These are phyloP conservation scores for Mycena alexandri DNA, from an alignment of 768 basidiomycete species.

Conservation along the genomic window DNA sequence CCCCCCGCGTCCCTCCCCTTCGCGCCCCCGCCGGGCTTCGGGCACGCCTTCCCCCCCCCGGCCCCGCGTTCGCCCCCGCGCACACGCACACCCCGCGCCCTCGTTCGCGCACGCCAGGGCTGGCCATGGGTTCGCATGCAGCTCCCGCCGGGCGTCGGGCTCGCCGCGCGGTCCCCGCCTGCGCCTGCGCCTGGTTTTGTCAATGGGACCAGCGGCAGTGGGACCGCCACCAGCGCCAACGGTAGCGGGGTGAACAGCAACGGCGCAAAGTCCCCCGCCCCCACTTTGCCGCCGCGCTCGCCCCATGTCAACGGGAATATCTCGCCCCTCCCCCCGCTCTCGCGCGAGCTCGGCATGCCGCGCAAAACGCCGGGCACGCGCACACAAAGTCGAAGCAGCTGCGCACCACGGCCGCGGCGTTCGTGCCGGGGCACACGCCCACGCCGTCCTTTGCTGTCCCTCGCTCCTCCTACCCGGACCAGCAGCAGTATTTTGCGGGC, in stretches of 20 bases:
- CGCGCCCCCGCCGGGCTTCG: slow-evolving; percentile 13
- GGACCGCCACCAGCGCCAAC: no score
- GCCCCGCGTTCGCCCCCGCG: background rate
- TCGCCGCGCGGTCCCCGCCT: slow-evolving; percentile 83
- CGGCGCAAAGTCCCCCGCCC: background rate
- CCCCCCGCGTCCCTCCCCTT: slow-evolving; percentile 21
- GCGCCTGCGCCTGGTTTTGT: slow-evolving; percentile 63
- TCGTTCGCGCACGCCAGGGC: slow-evolving; percentile 45
- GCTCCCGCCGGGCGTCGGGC: slow-evolving; percentile 82
- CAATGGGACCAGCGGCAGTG: no score
- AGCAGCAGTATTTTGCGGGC: no score
- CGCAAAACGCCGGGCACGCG: background rate
- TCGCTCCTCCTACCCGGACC: no score
- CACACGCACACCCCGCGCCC: slow-evolving; percentile 14
- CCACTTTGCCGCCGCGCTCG: no score
- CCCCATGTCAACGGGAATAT: slow-evolving; percentile 3
- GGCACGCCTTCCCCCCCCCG: slow-evolving; percentile 15
- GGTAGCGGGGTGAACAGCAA: background rate
- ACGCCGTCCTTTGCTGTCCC: slow-evolving; percentile 5
- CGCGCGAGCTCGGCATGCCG: no score
- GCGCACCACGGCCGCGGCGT: slow-evolving; percentile 65
- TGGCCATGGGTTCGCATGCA: slow-evolving; percentile 52
- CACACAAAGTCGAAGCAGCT: slow-evolving; percentile 45
- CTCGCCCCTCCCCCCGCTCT: slow-evolving; percentile 19
- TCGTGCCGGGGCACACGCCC: slow-evolving; percentile 57